Percentiles rank a stretch among this genome's conserved stretches.
Evolutionary conservation across 495 filamentous ascomycete genomes (phyloP).

Genomic region (Evansstolkia leycettana): DNA sequence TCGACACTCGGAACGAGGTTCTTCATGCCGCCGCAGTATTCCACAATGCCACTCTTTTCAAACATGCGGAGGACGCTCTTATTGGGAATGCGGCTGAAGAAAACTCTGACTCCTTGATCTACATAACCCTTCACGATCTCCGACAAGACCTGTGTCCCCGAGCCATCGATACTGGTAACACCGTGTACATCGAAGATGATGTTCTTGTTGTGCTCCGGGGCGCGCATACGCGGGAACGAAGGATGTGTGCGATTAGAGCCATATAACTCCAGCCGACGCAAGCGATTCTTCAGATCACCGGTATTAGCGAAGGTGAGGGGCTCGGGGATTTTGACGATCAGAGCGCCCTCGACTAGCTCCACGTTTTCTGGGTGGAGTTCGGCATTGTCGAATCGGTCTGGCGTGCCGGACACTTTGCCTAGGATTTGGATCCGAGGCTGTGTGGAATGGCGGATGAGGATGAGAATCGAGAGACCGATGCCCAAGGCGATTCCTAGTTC

Average conservation of each 20-base stretch:
- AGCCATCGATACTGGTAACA: slow-evolving; percentile 84
- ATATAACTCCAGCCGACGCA: slow-evolving; percentile 76
- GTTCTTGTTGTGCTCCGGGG: slow-evolving; percentile 65
- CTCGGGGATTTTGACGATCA: slow-evolving; percentile 96
- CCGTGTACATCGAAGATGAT: slow-evolving; percentile 96
- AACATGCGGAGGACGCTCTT: slow-evolving; percentile 62
- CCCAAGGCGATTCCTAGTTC: slow-evolving; percentile 80
- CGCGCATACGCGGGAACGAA: slow-evolving; percentile 63
- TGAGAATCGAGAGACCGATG: slow-evolving; percentile 75
- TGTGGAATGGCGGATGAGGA: slow-evolving; percentile 80
- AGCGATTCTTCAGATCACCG: slow-evolving; percentile 73
- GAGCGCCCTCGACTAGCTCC: slow-evolving; percentile 79
- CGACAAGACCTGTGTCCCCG: slow-evolving; percentile 76
- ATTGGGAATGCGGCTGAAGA: slow-evolving; percentile 71
- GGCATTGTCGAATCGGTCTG: slow-evolving; percentile 72
- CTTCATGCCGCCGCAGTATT: slow-evolving; percentile 55
- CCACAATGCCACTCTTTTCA: slow-evolving; percentile 70
- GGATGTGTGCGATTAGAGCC: slow-evolving; percentile 77
- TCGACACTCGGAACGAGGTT: slow-evolving; percentile 78
- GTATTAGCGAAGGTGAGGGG: slow-evolving; percentile 96
- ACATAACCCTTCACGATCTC: slow-evolving; percentile 79
- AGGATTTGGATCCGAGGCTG: slow-evolving; percentile 94
- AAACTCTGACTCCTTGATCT: slow-evolving; percentile 62
- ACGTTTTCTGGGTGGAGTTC: slow-evolving; percentile 64
- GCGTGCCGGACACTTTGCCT: slow-evolving; percentile 72